A percentile compares a stretch with the other conserved stretches of the same genome.
phyloP scores from a whole-genome alignment of 2,329 filamentous ascomycete genomes.

The Botryotinia convoluta region DNA sequence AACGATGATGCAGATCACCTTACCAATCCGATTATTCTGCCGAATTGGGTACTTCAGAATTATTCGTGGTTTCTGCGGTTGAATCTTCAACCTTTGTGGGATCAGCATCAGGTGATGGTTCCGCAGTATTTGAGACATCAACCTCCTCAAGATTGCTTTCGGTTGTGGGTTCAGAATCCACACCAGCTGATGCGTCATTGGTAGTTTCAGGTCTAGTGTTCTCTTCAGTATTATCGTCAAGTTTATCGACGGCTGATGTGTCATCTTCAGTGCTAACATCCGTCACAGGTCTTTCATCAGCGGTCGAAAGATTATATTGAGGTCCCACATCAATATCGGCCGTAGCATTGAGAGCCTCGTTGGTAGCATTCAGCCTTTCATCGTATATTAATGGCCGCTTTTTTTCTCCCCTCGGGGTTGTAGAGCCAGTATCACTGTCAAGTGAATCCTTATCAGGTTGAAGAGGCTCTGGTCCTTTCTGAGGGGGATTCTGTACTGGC shows the following conservation, averaged over 20 bases:
- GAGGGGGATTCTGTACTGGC: constrained; percentile 9
- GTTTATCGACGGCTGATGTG: not conserved
- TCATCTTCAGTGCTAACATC: not conserved
- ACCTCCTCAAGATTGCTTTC: not conserved
- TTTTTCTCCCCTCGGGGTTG: not conserved
- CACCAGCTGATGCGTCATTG: not conserved
- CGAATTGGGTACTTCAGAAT: not conserved
- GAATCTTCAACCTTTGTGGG: not conserved
- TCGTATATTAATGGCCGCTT: constrained; percentile 7
- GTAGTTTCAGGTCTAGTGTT: not conserved
- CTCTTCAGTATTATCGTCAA: not conserved
- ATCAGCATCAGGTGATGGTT: not conserved
- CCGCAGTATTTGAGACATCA: not conserved
- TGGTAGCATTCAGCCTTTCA: not conserved
- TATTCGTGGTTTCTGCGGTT: not conserved
- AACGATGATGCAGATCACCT: not conserved
- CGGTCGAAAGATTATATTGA: not conserved
- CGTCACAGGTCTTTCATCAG: constrained; percentile 2
- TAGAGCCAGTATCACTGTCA: not conserved
- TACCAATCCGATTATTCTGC: not conserved
- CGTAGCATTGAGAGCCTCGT: not conserved
- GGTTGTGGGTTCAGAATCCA: no score
- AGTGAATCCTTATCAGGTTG: constrained; percentile 9
- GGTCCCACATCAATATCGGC: not conserved
- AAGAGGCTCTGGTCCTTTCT: not conserved